Base-by-base conservation (phyloP, 345 rosid species). In the Cardiospermum halicacabum region DNA sequence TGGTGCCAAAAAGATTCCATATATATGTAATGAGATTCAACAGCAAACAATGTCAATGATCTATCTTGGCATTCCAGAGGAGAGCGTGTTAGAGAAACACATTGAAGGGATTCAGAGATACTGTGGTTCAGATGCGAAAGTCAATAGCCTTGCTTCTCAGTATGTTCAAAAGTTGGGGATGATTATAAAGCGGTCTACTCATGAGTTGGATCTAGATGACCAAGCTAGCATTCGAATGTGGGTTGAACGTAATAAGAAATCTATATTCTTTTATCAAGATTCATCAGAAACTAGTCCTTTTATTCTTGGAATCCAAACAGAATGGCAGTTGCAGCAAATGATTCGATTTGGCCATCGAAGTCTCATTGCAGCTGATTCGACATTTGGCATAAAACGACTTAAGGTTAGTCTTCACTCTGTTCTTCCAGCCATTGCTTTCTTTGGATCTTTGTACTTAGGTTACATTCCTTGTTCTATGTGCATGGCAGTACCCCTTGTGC, bases 311-410 rank as follows among this genome's bases (percentile, higher is more conserved):
- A 84, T 94, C 70, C 99, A 94, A 73, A 90, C 96, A 3, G 96
- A 94, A 73, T 91, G 96, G 96, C 95, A 89, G 79, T 72, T 94
- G 89, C 91, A 91, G 73, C 97, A 89, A 62, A 77, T 94, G 78
- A 77, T 87, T 27, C 87, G 96, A 7, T 94, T 91, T 69, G 97
- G 99, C 18, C 97, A 87, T 78, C 80, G 74, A 58, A 82, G 88
- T 80, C 85, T 89, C 25, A 56, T 94, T 75, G 95, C 93, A 4
- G 84, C 87, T 26, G 97, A 89, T 83, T 85, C 96, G 1, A 85
- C 96, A 32, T 94, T 94, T 60, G 96, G 97, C 72, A 81, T 94
- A 58, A 85, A 94, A 77, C 83, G 90, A 74, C 88, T 94, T 21
- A 91, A 87, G 97, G 97, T 91, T 82, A 66, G 51, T 10, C 25